Evolutionary conservation across 2,329 filamentous ascomycete genomes (phyloP).

Genomic region (Penicillium psychrosexuale): DNA sequence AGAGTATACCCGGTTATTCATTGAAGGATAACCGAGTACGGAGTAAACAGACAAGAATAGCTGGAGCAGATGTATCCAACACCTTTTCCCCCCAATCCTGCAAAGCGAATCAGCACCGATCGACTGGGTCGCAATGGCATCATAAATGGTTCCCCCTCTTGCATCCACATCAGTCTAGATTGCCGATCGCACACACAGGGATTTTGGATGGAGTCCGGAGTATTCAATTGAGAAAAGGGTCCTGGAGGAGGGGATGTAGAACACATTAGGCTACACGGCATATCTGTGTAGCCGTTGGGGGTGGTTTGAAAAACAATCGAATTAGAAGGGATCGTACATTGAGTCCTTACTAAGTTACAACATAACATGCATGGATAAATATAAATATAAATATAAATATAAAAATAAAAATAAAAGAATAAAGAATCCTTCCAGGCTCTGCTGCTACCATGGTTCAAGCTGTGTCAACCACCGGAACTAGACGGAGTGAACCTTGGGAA

Average conservation of each 20-base stretch:
- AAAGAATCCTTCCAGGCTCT: conserved; percentile 8
- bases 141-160: conserved; percentile 14
- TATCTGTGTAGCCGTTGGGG: conserved; percentile 15
- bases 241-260: not conserved
- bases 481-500: conserved; percentile 7
- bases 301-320: conserved; percentile 3
- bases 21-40: not conserved
- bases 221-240: conserved; percentile 5
- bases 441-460: conserved; percentile 5
- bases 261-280: conserved; percentile 6
- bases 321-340: not conserved
- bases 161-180: conserved; percentile 20
- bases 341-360: no score
- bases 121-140: conserved; percentile 12
- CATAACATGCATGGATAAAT: not conserved
- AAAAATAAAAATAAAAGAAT: not conserved
- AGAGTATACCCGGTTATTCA: not conserved
- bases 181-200: conserved; percentile 17
- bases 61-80: not conserved
- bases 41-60: not conserved
- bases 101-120: not conserved
- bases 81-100: not conserved
- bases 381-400: not conserved
- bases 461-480: conserved; percentile 22
- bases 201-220: not conserved